Percentiles rank a stretch among this genome's conserved stretches.
phyloP scores from a whole-genome alignment of 2,329 filamentous ascomycete species.

The Clonostachys rhizophaga region DNA sequence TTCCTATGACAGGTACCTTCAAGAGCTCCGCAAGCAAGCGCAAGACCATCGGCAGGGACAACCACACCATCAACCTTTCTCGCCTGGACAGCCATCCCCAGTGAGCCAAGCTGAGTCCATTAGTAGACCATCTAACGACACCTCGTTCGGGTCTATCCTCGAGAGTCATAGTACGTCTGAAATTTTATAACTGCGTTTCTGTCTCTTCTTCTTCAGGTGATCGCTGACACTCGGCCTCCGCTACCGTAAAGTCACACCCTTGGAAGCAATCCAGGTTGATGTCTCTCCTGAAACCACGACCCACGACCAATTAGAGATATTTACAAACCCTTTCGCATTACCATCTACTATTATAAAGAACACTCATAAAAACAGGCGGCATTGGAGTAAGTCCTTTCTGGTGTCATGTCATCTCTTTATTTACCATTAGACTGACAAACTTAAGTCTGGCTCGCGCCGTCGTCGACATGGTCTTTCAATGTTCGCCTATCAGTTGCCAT shows the following conservation, averaged over 20 bases:
- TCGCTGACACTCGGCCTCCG: constrained; percentile 1
- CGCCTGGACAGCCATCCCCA: no score
- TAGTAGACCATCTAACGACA: no score
- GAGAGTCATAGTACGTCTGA: no score
- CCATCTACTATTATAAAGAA: constrained; percentile 20
- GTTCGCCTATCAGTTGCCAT: constrained; percentile 21
- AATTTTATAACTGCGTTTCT: no score
- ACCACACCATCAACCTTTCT: no score
- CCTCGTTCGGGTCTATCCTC: no score
- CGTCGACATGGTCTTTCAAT: constrained; percentile 26
- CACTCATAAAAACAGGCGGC: constrained; percentile 17
- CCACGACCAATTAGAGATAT: constrained; percentile 11
- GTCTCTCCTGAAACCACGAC: no score
- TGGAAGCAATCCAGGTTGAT: not conserved
- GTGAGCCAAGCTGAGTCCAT: no score
- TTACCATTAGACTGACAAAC: not conserved
- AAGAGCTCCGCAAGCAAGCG: constrained; percentile 12
- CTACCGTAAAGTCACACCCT: constrained; percentile 3
- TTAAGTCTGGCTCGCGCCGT: constrained; percentile 20
- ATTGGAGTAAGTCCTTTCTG: constrained; percentile 23
- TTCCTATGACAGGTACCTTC: constrained; percentile 4
- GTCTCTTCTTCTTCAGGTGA: not conserved
- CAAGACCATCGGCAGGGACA: constrained; percentile 3
- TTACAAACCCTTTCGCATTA: constrained; percentile 18
- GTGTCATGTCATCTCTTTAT: not conserved